These are phyloP conservation scores for Fusarium tupiense DNA, from an alignment of 2,329 filamentous ascomycete species.

Conservation along the genomic window DNA sequence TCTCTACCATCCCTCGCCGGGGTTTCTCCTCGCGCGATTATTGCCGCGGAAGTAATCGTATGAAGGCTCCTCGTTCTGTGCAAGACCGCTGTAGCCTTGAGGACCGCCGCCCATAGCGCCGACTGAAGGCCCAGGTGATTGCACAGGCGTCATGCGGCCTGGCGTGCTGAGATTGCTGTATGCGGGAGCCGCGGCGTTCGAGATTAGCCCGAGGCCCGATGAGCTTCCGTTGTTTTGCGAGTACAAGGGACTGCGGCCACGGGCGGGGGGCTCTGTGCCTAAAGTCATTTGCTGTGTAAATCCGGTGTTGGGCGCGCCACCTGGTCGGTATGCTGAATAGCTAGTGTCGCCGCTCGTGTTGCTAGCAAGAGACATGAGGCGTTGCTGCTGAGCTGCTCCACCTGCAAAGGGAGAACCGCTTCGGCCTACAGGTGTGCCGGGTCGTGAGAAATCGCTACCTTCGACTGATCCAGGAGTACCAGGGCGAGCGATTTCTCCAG, in stretches of 20 bases:
- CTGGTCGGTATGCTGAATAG: conserved; percentile 44
- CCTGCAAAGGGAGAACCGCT: conserved; percentile 48
- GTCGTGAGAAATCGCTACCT: conserved; percentile 58
- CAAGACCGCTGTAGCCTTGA: conserved; percentile 67
- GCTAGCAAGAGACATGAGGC: conserved; percentile 41
- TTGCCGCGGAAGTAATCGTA: conserved; percentile 67
- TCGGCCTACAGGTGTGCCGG: conserved; percentile 57
- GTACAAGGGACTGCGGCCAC: conserved; percentile 61
- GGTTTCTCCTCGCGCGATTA: conserved; percentile 40
- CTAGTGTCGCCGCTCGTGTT: conserved; percentile 42
- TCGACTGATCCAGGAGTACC: conserved; percentile 68
- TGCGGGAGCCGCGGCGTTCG: conserved; percentile 63
- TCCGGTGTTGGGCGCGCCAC: conserved; percentile 17
- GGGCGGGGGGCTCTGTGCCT: conserved; percentile 40
- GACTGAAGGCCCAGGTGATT: conserved; percentile 53
- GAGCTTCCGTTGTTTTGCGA: conserved; percentile 62
- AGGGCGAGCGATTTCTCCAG: conserved; percentile 67
- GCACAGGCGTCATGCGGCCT: conserved; percentile 38
- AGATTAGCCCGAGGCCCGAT: conserved; percentile 63
- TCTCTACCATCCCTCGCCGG: conserved; percentile 54
- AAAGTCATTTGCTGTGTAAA: conserved; percentile 40
- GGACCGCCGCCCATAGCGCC: conserved; percentile 68
- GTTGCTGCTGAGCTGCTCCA: conserved; percentile 37
- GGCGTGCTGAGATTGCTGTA: conserved; percentile 45
- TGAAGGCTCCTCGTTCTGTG: conserved; percentile 60